Conservation (phyloP, 176 grass and related monocot genomes). For the Dendrocalamus sinicus region DNA sequence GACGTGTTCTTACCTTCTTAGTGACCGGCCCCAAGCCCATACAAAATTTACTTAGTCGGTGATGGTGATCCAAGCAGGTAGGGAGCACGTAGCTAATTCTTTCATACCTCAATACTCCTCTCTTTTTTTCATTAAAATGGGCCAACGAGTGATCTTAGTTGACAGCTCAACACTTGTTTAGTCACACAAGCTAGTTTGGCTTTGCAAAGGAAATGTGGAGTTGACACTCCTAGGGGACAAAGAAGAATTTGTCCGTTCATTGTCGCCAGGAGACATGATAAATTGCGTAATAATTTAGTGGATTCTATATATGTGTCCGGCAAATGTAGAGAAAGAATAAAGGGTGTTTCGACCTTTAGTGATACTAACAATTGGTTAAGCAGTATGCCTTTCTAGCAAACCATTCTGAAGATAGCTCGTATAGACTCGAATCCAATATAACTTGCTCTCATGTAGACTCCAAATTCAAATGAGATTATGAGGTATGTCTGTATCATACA, state of each 20-base stretch:
- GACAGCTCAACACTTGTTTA: neutral
- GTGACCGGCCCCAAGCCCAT: neutral
- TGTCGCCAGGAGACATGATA: neutral
- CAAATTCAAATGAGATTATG: neutral
- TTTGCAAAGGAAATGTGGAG: neutral
- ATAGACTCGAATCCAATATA: neutral
- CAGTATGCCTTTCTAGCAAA: neutral
- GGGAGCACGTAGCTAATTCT: neutral
- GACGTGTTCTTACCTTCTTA: neutral
- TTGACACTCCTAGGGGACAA: neutral
- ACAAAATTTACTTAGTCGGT: neutral
- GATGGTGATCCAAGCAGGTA: neutral
- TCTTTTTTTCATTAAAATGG: neutral
- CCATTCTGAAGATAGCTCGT: neutral
- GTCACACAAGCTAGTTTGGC: neutral
- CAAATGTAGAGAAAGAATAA: neutral
- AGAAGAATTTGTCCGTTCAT: neutral
- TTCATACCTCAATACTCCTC: neutral
- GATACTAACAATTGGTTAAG: neutral
- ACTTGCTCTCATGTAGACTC: neutral
- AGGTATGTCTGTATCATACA: neutral
- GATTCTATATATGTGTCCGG: neutral
- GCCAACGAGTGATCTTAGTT: neutral
- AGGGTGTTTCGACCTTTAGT: neutral
- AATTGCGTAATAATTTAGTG: neutral